Percentiles rank a stretch among this genome's conserved stretches.
Evolutionary conservation across 202 grass and related monocot genomes (phyloP).

Genomic region (Digitaria exilis): DNA sequence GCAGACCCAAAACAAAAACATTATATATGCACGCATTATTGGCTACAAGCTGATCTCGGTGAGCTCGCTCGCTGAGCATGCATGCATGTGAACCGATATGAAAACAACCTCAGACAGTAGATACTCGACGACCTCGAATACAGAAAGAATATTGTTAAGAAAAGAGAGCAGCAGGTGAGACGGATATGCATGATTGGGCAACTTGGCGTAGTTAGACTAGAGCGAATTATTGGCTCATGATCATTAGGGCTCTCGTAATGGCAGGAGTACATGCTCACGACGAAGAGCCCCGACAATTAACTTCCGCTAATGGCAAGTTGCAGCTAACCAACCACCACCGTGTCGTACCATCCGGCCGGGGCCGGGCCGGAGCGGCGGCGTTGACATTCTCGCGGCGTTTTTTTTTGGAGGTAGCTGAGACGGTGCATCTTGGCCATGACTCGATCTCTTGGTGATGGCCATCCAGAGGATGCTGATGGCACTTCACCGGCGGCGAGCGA

Average conservation of each 20-base stretch:
- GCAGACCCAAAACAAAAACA: neutral
- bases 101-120: neutral
- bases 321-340: neutral
- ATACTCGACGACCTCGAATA: neutral
- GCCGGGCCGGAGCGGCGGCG: too few species aligned
- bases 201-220: neutral
- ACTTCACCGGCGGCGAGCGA: neutral
- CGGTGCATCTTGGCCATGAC: neutral
- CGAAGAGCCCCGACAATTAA: neutral
- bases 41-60: neutral
- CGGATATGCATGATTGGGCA: constrained; percentile 12
- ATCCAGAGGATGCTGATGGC: neutral
- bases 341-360: neutral
- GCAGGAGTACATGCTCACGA: neutral
- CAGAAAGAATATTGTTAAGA: neutral
- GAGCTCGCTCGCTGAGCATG: too few species aligned
- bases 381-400: neutral
- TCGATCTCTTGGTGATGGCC: neutral
- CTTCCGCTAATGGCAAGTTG: neutral
- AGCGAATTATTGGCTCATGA: neutral
- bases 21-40: neutral
- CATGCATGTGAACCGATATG: constrained; percentile 18
- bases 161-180: neutral
- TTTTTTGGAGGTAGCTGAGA: neutral
- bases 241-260: neutral